Percentiles rank a stretch among this genome's conserved stretches.
Evolutionary conservation across 805 yeast genomes (phyloP).

Genomic region (Yarrowia divulgata): DNA sequence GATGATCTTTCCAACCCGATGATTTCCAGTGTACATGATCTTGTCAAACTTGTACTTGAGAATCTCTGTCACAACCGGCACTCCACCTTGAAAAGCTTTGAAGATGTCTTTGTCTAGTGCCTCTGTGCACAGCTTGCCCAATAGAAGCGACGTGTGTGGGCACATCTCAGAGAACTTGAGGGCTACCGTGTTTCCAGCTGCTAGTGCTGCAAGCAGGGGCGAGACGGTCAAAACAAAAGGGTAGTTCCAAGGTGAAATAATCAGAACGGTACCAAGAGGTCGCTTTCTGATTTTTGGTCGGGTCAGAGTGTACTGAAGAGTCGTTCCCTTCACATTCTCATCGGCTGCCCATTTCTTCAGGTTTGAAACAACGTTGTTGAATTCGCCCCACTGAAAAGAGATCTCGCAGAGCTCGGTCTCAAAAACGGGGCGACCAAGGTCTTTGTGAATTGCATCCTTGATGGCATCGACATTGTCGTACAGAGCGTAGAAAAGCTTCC

Average conservation of each 20-base stretch:
- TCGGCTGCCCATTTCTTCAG: conserved; percentile 69
- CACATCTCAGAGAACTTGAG: conserved; percentile 76
- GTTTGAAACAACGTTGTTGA: conserved; percentile 63
- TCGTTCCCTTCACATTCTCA: conserved; percentile 45
- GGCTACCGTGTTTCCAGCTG: conserved; percentile 82
- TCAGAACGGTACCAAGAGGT: conserved; percentile 67
- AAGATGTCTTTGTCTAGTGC: conserved; percentile 65
- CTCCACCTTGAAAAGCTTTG: conserved; percentile 74
- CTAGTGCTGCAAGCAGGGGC: conserved; percentile 78
- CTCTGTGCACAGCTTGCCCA: conserved; percentile 62
- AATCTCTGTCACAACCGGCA: conserved; percentile 65
- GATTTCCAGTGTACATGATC: conserved; percentile 86
- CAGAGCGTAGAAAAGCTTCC: conserved; percentile 71
- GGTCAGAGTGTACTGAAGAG: conserved; percentile 43
- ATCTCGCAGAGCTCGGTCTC: conserved; percentile 72
- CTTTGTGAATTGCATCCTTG: conserved; percentile 64
- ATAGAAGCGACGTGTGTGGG: conserved; percentile 62
- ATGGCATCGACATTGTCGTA: conserved; percentile 64
- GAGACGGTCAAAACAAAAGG: conserved; percentile 68
- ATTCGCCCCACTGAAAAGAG: conserved; percentile 59
- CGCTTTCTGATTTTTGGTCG: conserved; percentile 47
- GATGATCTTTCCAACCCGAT: conserved; percentile 75
- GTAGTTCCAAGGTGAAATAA: conserved; percentile 80
- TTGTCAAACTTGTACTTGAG: conserved; percentile 75
- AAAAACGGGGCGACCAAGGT: conserved; percentile 67